These are phyloP conservation scores for Anthostomella pinea DNA, from an alignment of 2,329 filamentous ascomycete genomes.

Conservation along the genomic window DNA sequence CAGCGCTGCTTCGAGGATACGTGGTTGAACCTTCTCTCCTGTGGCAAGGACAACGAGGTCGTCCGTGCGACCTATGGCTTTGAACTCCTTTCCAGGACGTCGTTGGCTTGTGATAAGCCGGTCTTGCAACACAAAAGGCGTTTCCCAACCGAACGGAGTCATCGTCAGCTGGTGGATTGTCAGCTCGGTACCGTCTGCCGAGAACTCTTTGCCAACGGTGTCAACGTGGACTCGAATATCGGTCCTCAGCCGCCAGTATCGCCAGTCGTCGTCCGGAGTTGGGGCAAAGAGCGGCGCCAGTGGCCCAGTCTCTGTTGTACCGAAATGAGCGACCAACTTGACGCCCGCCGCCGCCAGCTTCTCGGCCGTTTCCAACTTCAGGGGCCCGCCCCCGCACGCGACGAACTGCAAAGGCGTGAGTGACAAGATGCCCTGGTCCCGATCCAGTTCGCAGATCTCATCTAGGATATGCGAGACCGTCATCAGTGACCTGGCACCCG, in stretches of 20 bases:
- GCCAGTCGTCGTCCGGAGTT: not conserved
- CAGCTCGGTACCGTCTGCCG: not conserved
- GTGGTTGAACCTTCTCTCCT: not conserved
- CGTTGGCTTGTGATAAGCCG: not conserved
- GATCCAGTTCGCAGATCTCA: not conserved
- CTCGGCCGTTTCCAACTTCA: not conserved
- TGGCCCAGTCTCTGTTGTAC: not conserved
- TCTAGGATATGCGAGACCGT: slow-evolving; percentile 5
- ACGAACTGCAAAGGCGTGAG: slow-evolving; percentile 1
- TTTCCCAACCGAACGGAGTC: not conserved
- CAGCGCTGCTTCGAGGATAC: not conserved
- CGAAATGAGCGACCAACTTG: too few species aligned
- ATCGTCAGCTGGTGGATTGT: not conserved
- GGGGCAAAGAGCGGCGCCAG: not conserved
- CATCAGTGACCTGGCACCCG: not conserved
- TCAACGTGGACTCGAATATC: not conserved
- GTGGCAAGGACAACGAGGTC: not conserved
- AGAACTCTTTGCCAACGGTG: not conserved
- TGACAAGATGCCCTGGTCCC: not conserved
- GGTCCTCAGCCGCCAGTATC: not conserved
- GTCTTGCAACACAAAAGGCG: not conserved
- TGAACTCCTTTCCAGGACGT: not conserved
- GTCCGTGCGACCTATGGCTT: not conserved
- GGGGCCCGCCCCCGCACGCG: not conserved
- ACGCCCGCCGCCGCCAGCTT: not conserved